These are phyloP conservation scores for Artemisia argyi DNA, from an alignment of 129 eudicot genomes.

Conservation along the genomic window DNA sequence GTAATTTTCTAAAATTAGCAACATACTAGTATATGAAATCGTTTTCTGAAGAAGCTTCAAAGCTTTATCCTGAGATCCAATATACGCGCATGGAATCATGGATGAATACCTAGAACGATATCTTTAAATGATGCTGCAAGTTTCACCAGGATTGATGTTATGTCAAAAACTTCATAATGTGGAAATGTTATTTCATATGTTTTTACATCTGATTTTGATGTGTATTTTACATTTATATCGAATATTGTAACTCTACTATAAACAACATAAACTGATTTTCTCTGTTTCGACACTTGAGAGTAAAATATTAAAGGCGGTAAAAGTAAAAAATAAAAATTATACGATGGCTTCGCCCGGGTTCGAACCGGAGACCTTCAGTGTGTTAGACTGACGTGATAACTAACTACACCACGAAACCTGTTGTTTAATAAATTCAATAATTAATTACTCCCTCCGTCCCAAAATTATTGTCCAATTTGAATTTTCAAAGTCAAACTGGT, in stretches of 20 bases:
- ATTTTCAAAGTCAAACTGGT: no score
- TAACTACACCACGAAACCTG: constrained; percentile 74
- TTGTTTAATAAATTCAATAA: no score
- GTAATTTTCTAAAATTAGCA: constrained; percentile 12
- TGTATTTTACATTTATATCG: no score
- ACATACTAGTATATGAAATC: neutral
- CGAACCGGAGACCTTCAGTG: constrained; percentile 87
- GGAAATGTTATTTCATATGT: no score
- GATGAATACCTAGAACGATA: constrained; percentile 50
- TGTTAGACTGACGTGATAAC: constrained; percentile 91
- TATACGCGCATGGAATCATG: constrained; percentile 56
- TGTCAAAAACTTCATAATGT: neutral
- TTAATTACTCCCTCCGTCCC: no score
- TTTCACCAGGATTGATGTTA: neutral
- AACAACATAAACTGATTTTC: no score
- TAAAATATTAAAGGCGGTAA: no score
- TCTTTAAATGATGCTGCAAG: neutral
- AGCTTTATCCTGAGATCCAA: constrained; percentile 61
- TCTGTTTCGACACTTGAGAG: no score
- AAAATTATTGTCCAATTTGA: no score
- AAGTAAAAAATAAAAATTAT: no score
- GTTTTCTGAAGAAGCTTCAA: constrained; percentile 50
- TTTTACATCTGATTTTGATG: no score
- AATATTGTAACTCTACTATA: no score
- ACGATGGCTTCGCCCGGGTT: constrained; percentile 60